phyloP scores from a whole-genome alignment of 495 filamentous ascomycete genomes.

The Evansstolkia leycettana region DNA sequence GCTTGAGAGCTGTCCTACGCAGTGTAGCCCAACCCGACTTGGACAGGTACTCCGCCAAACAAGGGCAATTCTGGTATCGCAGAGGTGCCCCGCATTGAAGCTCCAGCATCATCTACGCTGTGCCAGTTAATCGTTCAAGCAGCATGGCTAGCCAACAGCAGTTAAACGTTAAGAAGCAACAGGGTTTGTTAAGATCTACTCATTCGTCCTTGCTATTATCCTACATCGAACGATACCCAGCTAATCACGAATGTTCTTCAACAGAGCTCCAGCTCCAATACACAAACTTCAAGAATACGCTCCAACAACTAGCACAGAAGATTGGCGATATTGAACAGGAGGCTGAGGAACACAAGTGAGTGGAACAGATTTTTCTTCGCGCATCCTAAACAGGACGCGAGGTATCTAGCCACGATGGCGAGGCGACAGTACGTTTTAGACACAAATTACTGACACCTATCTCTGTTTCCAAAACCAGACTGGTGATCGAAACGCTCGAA shows the following conservation, averaged over 20 bases:
- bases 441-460: slow-evolving; percentile 6
- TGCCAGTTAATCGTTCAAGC: background rate
- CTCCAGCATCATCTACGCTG: slow-evolving; percentile 7
- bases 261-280: slow-evolving; percentile 90
- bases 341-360: slow-evolving; percentile 94
- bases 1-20: too few species aligned
- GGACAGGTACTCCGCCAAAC: too few species aligned
- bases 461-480: slow-evolving; percentile 37
- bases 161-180: slow-evolving; percentile 59
- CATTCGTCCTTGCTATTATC: too few species aligned
- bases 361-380: slow-evolving; percentile 2
- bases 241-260: slow-evolving; percentile 1
- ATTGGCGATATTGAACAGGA: slow-evolving; percentile 97
- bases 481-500: slow-evolving; percentile 87
- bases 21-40: too few species aligned
- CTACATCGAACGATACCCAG: background rate
- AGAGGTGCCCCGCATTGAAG: slow-evolving; percentile 22
- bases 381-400: background rate
- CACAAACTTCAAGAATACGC: slow-evolving; percentile 85
- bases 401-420: too few species aligned
- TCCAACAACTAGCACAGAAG: slow-evolving; percentile 88
- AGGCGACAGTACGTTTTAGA: background rate
- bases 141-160: slow-evolving; percentile 35
- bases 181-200: slow-evolving; percentile 53
- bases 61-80: slow-evolving; percentile 6